Conservation (phyloP, 2,329 filamentous ascomycete genomes). For the Fusarium brevicatenulatum region DNA sequence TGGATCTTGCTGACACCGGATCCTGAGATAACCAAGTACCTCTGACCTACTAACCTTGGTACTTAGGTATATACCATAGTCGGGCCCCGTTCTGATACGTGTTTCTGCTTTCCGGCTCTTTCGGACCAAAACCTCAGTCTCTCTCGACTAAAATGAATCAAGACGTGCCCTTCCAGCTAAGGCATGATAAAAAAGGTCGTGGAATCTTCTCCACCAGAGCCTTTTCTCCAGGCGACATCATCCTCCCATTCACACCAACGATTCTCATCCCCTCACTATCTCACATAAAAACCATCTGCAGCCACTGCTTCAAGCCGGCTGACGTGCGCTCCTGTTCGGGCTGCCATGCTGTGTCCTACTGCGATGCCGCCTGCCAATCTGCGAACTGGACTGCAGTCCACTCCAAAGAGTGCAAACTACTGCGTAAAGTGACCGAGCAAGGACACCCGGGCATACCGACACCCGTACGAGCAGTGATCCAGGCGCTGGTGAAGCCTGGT, state of each 20-base stretch:
- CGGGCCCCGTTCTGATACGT: not conserved
- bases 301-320: slow-evolving; percentile 56
- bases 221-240: slow-evolving; percentile 57
- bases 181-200: slow-evolving; percentile 55
- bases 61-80: not conserved
- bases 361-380: slow-evolving; percentile 63
- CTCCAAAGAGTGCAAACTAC: slow-evolving; percentile 64
- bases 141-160: slow-evolving; percentile 20
- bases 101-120: not conserved
- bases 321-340: slow-evolving; percentile 58
- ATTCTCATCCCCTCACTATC: slow-evolving; percentile 60
- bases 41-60: not conserved
- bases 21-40: not conserved
- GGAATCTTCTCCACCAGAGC: slow-evolving; percentile 55
- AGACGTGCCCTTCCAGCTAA: slow-evolving; percentile 41
- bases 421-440: slow-evolving; percentile 46
- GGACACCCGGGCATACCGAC: slow-evolving; percentile 58
- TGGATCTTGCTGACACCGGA: slow-evolving; percentile 6
- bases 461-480: slow-evolving; percentile 63
- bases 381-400: slow-evolving; percentile 64
- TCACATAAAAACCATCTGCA: slow-evolving; percentile 57
- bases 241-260: slow-evolving; percentile 57
- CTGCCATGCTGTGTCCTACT: slow-evolving; percentile 66
- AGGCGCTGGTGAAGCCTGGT: slow-evolving; percentile 57
- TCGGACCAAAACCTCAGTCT: not conserved